Percentiles rank a stretch among this genome's conserved stretches.
Conservation (phyloP, 2,329 filamentous ascomycete species). For the Colletotrichum musicola region DNA sequence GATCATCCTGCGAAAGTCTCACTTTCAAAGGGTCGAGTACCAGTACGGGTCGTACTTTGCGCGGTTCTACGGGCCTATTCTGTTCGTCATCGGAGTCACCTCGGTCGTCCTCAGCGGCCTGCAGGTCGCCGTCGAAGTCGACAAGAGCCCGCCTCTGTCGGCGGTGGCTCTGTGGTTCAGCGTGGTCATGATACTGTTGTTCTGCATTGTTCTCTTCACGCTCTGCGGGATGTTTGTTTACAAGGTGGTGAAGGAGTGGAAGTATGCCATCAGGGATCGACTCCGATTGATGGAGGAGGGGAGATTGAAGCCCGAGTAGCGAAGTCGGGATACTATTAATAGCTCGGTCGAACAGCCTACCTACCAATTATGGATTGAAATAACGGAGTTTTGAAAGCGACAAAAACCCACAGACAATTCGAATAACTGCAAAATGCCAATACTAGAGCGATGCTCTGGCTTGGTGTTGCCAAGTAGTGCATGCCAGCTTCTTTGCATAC, state of each 20-base stretch:
- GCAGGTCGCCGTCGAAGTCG: constrained; percentile 1
- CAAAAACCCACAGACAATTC: no score
- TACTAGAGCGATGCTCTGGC: no score
- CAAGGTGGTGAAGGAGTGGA: constrained; percentile 1
- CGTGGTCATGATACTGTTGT: neutral
- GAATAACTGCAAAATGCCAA: no score
- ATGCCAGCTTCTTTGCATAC: no score
- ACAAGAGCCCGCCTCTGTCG: neutral
- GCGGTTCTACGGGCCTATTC: constrained; percentile 41
- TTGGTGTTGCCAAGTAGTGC: no score
- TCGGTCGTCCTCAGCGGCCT: constrained; percentile 42
- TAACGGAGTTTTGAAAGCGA: no score
- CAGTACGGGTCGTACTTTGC: constrained; percentile 44
- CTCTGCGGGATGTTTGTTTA: neutral
- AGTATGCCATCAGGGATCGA: neutral
- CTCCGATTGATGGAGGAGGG: neutral
- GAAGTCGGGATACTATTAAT: neutral
- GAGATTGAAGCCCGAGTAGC: neutral
- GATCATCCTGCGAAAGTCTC: constrained; percentile 39
- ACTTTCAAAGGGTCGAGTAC: constrained; percentile 42
- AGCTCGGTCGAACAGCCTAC: no score
- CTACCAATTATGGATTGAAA: no score
- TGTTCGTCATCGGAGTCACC: constrained; percentile 43
- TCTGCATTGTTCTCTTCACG: neutral
- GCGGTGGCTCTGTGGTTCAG: neutral